Evolutionary conservation across 345 rosid genomes (phyloP), one percentile per base, ranked within the genome.

Genomic region (Physaria fendleri): DNA sequence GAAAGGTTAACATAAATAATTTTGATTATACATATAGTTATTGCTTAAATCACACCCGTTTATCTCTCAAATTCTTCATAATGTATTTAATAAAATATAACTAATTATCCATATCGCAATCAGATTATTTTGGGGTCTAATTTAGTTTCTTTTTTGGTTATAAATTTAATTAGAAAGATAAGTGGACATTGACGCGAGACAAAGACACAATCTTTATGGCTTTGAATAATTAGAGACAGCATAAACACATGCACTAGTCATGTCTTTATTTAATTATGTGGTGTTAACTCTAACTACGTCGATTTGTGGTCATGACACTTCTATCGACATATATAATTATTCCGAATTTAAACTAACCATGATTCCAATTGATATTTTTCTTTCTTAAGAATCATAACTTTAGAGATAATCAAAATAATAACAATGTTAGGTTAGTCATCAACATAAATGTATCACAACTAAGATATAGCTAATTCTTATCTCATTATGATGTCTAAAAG

Each of bases 231-330:
- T 57, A 64, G 65, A 8, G 74, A 71, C 69, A 71, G 52, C 59
- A 63, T 64, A 63, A 63, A 64, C 74, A 71, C 60, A 71, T 71
- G 70, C 65, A 69, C 61, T 51, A 51, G 50, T 69, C 62, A 47
- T 57, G 56, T 74, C 46, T 39, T 44, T 66, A 34, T 39, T 55
- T 60, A 50, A 49, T 51, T 57, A 48, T 66, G 73, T 56, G 56
- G 62, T 75, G 60, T 69, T 39, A 40, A 46, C 58, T 47, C 53
- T 66, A 56, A 56, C 20, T 22, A 56, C 69, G 56, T 56, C 57
- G 60, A 51, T 60, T 67, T 49, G 43, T 42, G 62, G 65, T 38
- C 68, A 11, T 70, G 32, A 24, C 45, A 27, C 56, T 12, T 69
- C 10, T 27, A 37, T 38, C 21, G 8, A 50, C 14, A 23, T 21